Conservation (phyloP, 495 filamentous ascomycete species). For the Hypoxylon perforatum region DNA sequence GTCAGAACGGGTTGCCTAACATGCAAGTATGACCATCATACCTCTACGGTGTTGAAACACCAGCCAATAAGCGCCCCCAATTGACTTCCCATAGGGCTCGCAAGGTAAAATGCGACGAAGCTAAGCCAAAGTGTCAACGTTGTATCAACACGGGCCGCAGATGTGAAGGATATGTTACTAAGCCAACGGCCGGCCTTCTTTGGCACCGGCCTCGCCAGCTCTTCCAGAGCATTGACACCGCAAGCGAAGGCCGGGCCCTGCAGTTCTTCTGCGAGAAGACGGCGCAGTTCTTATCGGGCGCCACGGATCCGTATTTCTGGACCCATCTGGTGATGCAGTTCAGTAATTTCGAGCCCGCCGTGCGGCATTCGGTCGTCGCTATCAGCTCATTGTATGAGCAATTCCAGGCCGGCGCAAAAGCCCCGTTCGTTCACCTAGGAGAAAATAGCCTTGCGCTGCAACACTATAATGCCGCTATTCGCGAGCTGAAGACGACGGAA, state of each 20-base stretch:
- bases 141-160: conserved; percentile 45
- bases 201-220: conserved; percentile 41
- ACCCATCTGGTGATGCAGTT: conserved; percentile 60
- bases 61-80: conserved; percentile 6
- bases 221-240: conserved; percentile 37
- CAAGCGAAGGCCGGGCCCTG: conserved; percentile 49
- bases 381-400: conserved; percentile 50
- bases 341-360: conserved; percentile 61
- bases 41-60: neutral
- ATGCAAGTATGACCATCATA: conserved; percentile 50
- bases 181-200: conserved; percentile 38
- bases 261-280: conserved; percentile 56
- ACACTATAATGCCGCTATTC: conserved; percentile 51
- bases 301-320: conserved; percentile 64
- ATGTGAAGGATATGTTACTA: conserved; percentile 48
- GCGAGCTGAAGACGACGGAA: conserved; percentile 43
- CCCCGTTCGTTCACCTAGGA: conserved; percentile 41
- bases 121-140: conserved; percentile 46
- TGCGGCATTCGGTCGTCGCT: conserved; percentile 66
- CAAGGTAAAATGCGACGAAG: conserved; percentile 55
- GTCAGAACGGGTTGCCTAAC: conserved; percentile 52
- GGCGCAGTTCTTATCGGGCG: conserved; percentile 53
- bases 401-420: conserved; percentile 21
- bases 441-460: conserved; percentile 44
- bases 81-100: conserved; percentile 35